phyloP scores from a whole-genome alignment of 1,139 yeast genomes.

The Scheffersomyces stambukii region DNA sequence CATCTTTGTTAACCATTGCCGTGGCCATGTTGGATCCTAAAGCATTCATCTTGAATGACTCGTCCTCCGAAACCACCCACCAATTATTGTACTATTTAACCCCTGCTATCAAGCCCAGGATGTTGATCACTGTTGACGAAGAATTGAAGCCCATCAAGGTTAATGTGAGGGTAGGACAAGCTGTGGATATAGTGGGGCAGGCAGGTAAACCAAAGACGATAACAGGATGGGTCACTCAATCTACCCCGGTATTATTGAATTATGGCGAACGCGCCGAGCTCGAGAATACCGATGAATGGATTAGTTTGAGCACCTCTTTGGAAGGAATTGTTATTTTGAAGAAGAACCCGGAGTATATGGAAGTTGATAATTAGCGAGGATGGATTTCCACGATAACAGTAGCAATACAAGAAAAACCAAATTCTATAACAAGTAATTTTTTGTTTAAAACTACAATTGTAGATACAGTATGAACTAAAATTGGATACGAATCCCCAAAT shows the following conservation, averaged over 20 bases:
- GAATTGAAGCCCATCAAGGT: slow-evolving; percentile 84
- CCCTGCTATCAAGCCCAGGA: slow-evolving; percentile 89
- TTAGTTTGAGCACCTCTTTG: slow-evolving; percentile 72
- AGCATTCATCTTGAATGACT: slow-evolving; percentile 51
- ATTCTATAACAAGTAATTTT: too few species aligned
- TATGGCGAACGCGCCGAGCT: slow-evolving; percentile 96
- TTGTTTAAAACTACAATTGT: too few species aligned
- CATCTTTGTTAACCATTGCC: slow-evolving; percentile 81
- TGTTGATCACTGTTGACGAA: slow-evolving; percentile 90
- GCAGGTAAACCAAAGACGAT: slow-evolving; percentile 99
- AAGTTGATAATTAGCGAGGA: slow-evolving; percentile 51
- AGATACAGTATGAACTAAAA: too few species aligned
- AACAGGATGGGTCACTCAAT: slow-evolving; percentile 99
- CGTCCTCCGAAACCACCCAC: slow-evolving; percentile 60
- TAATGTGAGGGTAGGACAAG: slow-evolving; percentile 96
- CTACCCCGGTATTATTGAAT: slow-evolving; percentile 91
- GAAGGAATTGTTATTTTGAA: slow-evolving; percentile 92
- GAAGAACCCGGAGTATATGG: slow-evolving; percentile 87
- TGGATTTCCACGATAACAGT: too few species aligned
- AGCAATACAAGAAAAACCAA: too few species aligned
- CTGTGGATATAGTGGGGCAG: slow-evolving; percentile 97
- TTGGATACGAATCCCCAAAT: too few species aligned
- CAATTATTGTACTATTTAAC: slow-evolving; percentile 78
- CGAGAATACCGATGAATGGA: slow-evolving; percentile 85
- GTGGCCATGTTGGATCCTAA: slow-evolving; percentile 86